Conservation (phyloP, 345 rosid genomes). For the Kernera saxatilis region DNA sequence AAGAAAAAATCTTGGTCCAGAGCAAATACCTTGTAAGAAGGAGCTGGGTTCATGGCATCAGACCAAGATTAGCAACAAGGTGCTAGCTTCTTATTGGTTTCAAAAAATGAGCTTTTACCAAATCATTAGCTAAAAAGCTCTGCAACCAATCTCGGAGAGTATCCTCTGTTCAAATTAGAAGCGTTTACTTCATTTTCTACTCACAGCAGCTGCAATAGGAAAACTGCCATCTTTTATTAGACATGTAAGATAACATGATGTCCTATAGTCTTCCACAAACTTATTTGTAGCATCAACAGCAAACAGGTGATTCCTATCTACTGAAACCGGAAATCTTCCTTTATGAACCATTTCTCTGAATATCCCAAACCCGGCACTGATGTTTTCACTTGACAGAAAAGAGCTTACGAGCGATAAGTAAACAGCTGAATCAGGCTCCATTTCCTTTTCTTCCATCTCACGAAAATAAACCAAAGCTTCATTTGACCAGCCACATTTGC, state of each 20-base stretch:
- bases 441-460: constrained; percentile 55
- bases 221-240: constrained; percentile 44
- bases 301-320: constrained; percentile 41
- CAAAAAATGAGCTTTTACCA: constrained; percentile 18
- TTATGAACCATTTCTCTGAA: constrained; percentile 53
- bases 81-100: constrained; percentile 3
- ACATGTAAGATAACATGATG: constrained; percentile 41
- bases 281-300: constrained; percentile 43
- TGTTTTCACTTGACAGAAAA: constrained; percentile 41
- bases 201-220: constrained; percentile 30
- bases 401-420: constrained; percentile 47
- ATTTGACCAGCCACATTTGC: constrained; percentile 60
- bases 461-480: constrained; percentile 52
- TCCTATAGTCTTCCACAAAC: constrained; percentile 50
- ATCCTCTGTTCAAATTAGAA: background rate
- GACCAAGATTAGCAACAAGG: constrained; percentile 11
- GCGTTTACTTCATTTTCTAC: constrained; percentile 6
- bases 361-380: constrained; percentile 46
- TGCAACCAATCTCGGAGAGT: background rate
- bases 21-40: constrained; percentile 17
- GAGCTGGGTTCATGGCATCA: constrained; percentile 11
- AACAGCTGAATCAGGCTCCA: constrained; percentile 64
- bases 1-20: background rate
- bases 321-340: constrained; percentile 44
- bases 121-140: background rate